Evolutionary conservation across 257 asterid species (phyloP).

Genomic region (Salvia miltiorrhiza): DNA sequence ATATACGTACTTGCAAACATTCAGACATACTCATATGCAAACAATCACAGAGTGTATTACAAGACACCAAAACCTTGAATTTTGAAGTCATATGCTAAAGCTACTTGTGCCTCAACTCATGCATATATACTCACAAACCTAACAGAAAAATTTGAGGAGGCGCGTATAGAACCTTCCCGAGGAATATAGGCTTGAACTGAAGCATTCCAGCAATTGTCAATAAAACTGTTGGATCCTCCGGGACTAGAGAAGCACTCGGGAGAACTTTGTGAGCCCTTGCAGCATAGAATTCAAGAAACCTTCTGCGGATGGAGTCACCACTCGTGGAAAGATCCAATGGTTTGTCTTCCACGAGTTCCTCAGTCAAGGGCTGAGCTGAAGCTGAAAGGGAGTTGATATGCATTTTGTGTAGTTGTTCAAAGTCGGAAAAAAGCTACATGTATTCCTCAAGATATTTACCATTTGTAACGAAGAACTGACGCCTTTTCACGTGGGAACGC

Average conservation of each 20-base stretch:
- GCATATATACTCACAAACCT: constrained; percentile 17
- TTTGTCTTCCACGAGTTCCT: constrained; percentile 55
- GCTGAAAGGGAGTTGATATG: constrained; percentile 46
- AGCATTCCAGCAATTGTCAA: constrained; percentile 98
- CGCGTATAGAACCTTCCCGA: constrained; percentile 71
- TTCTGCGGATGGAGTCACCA: constrained; percentile 79
- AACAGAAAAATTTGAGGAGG: constrained; percentile 22
- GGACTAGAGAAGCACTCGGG: constrained; percentile 95
- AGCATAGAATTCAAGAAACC: constrained; percentile 84
- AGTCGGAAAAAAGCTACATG: background rate
- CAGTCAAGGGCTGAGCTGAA: constrained; percentile 66
- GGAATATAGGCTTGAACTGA: constrained; percentile 96
- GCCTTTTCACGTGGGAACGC: constrained; percentile 16
- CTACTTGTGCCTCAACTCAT: background rate
- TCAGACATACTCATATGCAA: background rate
- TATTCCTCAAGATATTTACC: constrained; percentile 35
- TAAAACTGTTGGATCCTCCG: constrained; percentile 95
- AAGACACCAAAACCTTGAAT: background rate
- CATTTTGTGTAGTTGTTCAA: background rate
- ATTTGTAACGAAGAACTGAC: constrained; percentile 30
- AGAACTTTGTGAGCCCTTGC: constrained; percentile 77
- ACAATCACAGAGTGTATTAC: background rate
- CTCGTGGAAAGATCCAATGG: constrained; percentile 34
- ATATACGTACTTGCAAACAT: background rate
- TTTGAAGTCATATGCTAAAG: constrained; percentile 10